Base-by-base conservation (phyloP, 768 basidiomycete species). In the Exidia glandulosa region DNA sequence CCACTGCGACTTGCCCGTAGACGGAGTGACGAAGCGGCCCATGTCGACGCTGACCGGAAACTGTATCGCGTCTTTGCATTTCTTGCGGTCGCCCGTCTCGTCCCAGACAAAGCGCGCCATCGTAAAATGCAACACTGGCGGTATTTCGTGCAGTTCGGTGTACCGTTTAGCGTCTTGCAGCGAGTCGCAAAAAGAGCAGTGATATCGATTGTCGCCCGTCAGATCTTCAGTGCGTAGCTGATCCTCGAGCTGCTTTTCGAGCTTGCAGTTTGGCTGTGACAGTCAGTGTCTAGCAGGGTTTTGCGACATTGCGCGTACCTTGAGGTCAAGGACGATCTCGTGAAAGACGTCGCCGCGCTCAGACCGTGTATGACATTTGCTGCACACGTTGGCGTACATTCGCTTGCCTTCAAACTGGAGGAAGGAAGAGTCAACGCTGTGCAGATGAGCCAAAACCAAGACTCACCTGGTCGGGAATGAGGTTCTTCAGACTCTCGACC, bases 21-120 rank as follows among this genome's bases (percentile, higher is more conserved):
- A 37, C 10, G 9, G 32, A 13, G 62, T 60, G 57, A 91, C 63
- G 67, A 85, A 93, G 31, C 68, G 77, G 56, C 72, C 75, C 89
- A 98, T 91, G 66, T 90, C 80, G 19, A 96, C 74, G 7, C 71
- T 69, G 23, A 75, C 75, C 0, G 94, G 93, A 71, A 92, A 97
- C n/a, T 79, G 75, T 47, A 97, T 83, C 32, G 76, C 72, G 61
- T 90, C 80, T 70, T 93, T 93, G 58, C 85, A 87, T 74, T 98
- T 98, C 72, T 85, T 90, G 63, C 95, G 83, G 65, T 87, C 84
- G 78, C 87, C 82, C 0, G 85, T 83, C 27, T 82, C 73, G 72
- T 94, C 90, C 66, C 88, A 98, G 31, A 90, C 84, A 71, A 98
- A 98, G n/a, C 95, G 89, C 59, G 95, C 80, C 57, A 97, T 73